A percentile compares a stretch with the other conserved stretches of the same genome.
Evolutionary conservation across 2,329 filamentous ascomycete genomes (phyloP).

Genomic region (Cadophora gregata): DNA sequence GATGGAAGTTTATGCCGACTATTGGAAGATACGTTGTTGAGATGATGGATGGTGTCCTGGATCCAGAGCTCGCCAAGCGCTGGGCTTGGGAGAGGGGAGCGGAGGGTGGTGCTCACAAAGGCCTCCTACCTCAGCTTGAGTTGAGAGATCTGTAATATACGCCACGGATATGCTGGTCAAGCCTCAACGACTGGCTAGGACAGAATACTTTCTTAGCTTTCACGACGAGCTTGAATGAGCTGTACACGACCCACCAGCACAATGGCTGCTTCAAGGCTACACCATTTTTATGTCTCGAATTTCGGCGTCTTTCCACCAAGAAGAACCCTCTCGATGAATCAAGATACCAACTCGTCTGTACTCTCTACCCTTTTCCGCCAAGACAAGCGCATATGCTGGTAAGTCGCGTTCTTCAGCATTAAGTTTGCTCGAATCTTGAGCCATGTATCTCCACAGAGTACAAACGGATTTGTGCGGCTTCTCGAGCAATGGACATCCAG

Average conservation of each 20-base stretch:
- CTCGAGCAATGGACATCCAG: neutral
- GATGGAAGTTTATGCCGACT: conserved; percentile 68
- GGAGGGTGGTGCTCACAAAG: conserved; percentile 26
- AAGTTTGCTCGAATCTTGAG: neutral
- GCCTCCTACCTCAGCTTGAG: conserved; percentile 24
- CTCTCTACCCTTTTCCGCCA: neutral
- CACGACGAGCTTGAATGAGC: too few species aligned
- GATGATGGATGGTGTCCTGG: conserved; percentile 51
- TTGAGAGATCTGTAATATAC: conserved; percentile 17
- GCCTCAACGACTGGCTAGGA: neutral
- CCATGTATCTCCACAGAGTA: neutral
- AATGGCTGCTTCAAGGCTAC: neutral
- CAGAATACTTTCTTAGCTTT: too few species aligned
- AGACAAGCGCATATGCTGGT: neutral
- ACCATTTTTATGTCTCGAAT: neutral
- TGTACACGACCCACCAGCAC: neutral
- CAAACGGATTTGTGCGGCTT: neutral
- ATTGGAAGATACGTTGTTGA: conserved; percentile 65
- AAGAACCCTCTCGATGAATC: neutral
- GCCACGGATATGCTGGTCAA: neutral
- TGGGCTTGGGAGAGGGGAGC: conserved; percentile 24
- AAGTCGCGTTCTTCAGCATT: neutral
- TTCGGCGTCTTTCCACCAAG: neutral
- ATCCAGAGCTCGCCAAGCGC: conserved; percentile 19
- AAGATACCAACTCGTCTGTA: neutral